Percentiles rank a stretch among this genome's conserved stretches.
Conservation (phyloP, 1,139 yeast genomes). For the Saccharomycopsis hybrid region DNA sequence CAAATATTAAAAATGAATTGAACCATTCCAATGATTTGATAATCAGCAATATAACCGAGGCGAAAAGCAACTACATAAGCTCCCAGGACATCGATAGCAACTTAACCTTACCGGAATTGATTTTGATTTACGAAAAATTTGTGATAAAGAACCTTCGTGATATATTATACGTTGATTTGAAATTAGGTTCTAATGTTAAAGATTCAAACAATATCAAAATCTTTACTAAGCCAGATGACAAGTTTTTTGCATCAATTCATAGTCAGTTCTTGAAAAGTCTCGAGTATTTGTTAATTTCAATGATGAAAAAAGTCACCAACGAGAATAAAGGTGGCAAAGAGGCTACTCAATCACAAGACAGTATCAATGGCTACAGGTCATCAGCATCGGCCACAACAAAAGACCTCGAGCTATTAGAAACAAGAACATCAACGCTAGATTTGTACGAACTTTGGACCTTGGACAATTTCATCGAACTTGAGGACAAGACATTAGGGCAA, state of each 20-base stretch:
- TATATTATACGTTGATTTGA: constrained; percentile 24
- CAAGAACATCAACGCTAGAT: constrained; percentile 23
- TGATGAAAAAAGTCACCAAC: constrained; percentile 20
- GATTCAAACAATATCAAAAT: constrained; percentile 9
- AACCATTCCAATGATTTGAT: constrained; percentile 16
- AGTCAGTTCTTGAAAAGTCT: constrained; percentile 16
- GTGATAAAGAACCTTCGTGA: constrained; percentile 28
- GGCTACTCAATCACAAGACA: not conserved
- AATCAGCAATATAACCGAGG: constrained; percentile 12
- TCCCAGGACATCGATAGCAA: constrained; percentile 14
- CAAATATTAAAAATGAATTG: constrained; percentile 17
- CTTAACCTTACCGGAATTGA: constrained; percentile 25
- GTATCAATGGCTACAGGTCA: not conserved
- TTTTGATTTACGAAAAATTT: constrained; percentile 27
- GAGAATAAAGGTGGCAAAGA: constrained; percentile 17
- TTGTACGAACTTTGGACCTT: constrained; percentile 35
- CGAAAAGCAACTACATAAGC: constrained; percentile 8
- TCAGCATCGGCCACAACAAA: not conserved
- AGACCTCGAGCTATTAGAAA: constrained; percentile 17
- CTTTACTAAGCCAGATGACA: constrained; percentile 12
- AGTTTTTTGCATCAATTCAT: constrained; percentile 13
- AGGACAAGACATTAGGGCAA: constrained; percentile 39
- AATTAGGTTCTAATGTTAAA: constrained; percentile 4
- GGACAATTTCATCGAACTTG: constrained; percentile 46
- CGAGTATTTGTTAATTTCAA: constrained; percentile 16